These are phyloP conservation scores for Moringa oleifera DNA, from an alignment of 345 rosid species.

Conservation along the genomic window DNA sequence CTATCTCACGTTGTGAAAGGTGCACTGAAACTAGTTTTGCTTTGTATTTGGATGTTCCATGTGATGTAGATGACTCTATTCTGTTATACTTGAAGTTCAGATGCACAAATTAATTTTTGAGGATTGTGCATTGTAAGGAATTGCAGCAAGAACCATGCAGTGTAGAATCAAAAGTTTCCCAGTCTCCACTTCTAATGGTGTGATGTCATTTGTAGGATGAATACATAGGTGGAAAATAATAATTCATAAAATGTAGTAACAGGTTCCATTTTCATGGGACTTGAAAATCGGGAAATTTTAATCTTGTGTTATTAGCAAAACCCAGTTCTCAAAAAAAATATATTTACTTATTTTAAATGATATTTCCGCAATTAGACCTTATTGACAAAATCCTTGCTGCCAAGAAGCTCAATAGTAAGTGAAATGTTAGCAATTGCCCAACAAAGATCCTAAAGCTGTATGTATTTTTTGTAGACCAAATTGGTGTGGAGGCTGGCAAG, in stretches of 20 bases:
- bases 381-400: neutral
- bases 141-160: no score
- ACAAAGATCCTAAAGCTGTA: neutral
- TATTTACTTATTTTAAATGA: neutral
- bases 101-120: no score
- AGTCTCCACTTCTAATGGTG: no score
- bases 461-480: constrained; percentile 43
- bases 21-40: neutral
- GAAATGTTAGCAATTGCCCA: neutral
- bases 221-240: neutral
- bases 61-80: no score
- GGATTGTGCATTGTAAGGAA: no score
- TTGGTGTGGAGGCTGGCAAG: constrained; percentile 42
- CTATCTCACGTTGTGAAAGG: neutral
- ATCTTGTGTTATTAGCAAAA: no score
- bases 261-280: neutral
- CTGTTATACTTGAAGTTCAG: no score
- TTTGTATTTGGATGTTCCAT: neutral
- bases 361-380: no score
- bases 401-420: neutral
- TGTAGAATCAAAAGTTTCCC: no score
- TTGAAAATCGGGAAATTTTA: no score
- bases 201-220: no score
- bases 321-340: neutral
- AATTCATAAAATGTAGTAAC: no score